phyloP scores from a whole-genome alignment of 192 early-diverging fungal genomes.

The Backusella parvicylindrica region DNA sequence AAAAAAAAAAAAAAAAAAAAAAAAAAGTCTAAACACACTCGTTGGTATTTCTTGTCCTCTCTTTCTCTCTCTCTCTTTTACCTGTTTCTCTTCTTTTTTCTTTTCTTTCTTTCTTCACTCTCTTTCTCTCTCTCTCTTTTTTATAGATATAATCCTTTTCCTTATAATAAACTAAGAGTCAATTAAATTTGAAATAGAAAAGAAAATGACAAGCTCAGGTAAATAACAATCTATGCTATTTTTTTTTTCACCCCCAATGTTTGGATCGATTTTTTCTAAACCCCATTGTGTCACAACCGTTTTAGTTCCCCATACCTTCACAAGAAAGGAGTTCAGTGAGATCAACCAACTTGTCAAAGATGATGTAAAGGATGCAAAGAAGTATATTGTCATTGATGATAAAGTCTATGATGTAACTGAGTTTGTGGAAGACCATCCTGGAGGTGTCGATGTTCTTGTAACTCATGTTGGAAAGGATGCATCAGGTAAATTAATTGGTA shows the following conservation, averaged over 20 bases:
- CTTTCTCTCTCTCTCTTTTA: neutral
- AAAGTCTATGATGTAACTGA: slow-evolving; percentile 82
- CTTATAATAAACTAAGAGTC: neutral
- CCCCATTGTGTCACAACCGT: neutral
- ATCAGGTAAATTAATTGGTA: slow-evolving; percentile 46
- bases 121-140: too few relatives aligned
- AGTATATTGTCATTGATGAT: slow-evolving; percentile 68
- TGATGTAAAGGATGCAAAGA: slow-evolving; percentile 36
- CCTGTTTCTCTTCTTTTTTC: neutral
- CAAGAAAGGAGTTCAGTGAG: slow-evolving; percentile 19
- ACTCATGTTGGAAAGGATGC: slow-evolving; percentile 76
- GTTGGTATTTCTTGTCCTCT: neutral
- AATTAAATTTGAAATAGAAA: neutral
- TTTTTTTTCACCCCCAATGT: neutral
- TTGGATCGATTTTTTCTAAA: neutral
- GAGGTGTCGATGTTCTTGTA: slow-evolving; percentile 64
- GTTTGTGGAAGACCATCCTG: slow-evolving; percentile 74
- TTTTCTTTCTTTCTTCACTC: neutral
- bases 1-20: neutral
- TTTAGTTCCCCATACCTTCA: slow-evolving; percentile 20
- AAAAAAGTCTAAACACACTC: neutral
- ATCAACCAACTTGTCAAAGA: slow-evolving; percentile 23
- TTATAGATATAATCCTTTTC: too few relatives aligned
- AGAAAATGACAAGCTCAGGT: neutral
- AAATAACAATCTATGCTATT: neutral